phyloP scores from a whole-genome alignment of 768 basidiomycete species.

The Xerocomus potaroensis region DNA sequence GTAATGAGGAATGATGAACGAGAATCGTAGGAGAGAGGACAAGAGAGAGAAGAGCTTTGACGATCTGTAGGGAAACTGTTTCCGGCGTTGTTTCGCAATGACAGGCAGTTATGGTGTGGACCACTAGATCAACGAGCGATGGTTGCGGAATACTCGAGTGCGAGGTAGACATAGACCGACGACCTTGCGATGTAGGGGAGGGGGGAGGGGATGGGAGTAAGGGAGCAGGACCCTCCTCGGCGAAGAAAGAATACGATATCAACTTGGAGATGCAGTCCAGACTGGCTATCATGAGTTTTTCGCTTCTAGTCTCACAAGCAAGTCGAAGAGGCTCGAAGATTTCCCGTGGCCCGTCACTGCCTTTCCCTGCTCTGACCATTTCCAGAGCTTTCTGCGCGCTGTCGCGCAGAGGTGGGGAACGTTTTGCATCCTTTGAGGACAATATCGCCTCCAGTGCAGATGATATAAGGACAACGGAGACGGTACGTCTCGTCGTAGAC shows the following conservation, averaged over 20 bases:
- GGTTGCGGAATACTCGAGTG: constrained; percentile 53
- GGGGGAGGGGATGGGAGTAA: constrained; percentile 69
- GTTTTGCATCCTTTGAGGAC: constrained; percentile 83
- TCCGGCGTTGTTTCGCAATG: constrained; percentile 87
- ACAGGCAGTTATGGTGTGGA: constrained; percentile 90
- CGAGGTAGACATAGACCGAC: constrained; percentile 40
- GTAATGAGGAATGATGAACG: constrained; percentile 92
- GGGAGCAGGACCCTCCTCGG: constrained; percentile 51
- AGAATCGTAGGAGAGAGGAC: constrained; percentile 82
- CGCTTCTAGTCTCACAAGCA: constrained; percentile 92
- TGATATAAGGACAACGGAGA: constrained; percentile 76
- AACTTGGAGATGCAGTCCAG: constrained; percentile 97
- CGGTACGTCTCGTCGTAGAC: constrained; percentile 64
- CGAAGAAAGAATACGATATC: constrained; percentile 96
- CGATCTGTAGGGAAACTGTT: constrained; percentile 90
- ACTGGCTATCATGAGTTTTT: constrained; percentile 94
- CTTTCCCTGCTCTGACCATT: constrained; percentile 71
- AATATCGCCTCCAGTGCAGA: constrained; percentile 85
- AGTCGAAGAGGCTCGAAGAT: constrained; percentile 95
- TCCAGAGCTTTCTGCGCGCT: constrained; percentile 79
- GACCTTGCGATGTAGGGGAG: constrained; percentile 53
- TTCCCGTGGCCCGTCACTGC: constrained; percentile 73
- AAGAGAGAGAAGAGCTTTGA: constrained; percentile 88
- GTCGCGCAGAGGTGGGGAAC: constrained; percentile 76
- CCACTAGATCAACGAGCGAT: constrained; percentile 87